Base-by-base conservation (phyloP, 306 rosid species). In the Canavalia ensiformis region DNA sequence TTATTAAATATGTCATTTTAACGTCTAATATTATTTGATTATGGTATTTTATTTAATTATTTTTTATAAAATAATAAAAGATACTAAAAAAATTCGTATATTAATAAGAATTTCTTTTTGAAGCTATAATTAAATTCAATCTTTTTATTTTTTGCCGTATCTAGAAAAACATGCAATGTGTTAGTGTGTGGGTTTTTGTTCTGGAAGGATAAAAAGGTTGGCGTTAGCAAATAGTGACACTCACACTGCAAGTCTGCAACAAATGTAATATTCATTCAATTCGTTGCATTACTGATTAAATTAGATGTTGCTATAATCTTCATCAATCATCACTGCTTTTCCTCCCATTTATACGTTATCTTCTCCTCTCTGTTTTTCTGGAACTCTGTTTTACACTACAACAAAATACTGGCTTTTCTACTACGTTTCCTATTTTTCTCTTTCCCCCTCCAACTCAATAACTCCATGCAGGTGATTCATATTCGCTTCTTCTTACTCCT, bases 401-500 rank as follows among this genome's bases (percentile, higher is more conserved):
- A 70, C 67, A 13, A 41, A 54, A 34, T 64, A 73, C 59, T 49
- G 50, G 30, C 4, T 65, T 65, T 37, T 52, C 62, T 31, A 42
- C 70, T 52, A 72, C 80, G 37, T 75, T 54, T 71, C 54, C 25
- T 37, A 4, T 76, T 13, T 50, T 52, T 77, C 34, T 8, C 51
- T 63, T 60, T 37, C 29, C 68, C 52, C 79, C 55, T 33, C 64
- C 54, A 37, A 9, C 11, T 59, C 42, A 9, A 41, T 35, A n/a
- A 66, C 65, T 51, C 62, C 39, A 2, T 50, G 77, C 74, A 57
- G 5, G 77, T 67, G 31, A 18, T 67, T 63, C 47, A 71, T 79
- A 62, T 77, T 77, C 46, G 59, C 37, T 71, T 28, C 68, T 83
- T 67, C 60, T 18, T 18, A 18, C 25, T 18, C 25, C 25, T 18